These are phyloP conservation scores for Eragrostis tef DNA, from an alignment of 202 grass and related monocot species.

Conservation along the genomic window DNA sequence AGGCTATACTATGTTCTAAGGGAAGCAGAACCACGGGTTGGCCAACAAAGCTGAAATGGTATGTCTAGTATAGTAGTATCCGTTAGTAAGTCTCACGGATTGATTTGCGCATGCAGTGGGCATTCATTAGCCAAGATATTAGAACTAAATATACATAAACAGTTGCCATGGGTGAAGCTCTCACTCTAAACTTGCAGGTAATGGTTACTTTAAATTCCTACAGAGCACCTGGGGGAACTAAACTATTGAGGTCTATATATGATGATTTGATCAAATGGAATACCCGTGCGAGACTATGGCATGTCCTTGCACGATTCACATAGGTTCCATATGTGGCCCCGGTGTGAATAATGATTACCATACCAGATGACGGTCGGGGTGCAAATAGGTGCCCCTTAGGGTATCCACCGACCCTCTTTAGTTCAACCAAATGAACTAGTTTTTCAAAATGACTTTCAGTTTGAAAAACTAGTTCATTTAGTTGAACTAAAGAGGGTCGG, in stretches of 20 bases:
- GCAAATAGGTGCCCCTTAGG: no score
- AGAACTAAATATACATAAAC: constrained; percentile 4
- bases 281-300: background rate
- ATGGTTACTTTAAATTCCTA: constrained; percentile 14
- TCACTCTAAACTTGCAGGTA: constrained; percentile 8
- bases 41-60: constrained; percentile 12
- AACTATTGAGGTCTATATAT: background rate
- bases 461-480: no score
- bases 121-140: background rate
- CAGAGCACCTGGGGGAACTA: background rate
- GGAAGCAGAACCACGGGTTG: constrained; percentile 13
- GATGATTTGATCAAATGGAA: background rate
- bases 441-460: no score
- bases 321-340: constrained; percentile 1
- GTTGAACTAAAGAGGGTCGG: no score
- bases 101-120: constrained; percentile 10
- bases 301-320: background rate
- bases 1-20: constrained; percentile 8
- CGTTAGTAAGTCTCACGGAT: background rate
- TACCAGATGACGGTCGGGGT: background rate
- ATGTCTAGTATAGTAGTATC: background rate
- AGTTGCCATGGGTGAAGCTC: background rate
- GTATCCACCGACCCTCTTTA: no score
- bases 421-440: no score
- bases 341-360: background rate